These are phyloP conservation scores for Amaranthus hypochondriacus DNA, from an alignment of 148 eudicot genomes.

Conservation along the genomic window DNA sequence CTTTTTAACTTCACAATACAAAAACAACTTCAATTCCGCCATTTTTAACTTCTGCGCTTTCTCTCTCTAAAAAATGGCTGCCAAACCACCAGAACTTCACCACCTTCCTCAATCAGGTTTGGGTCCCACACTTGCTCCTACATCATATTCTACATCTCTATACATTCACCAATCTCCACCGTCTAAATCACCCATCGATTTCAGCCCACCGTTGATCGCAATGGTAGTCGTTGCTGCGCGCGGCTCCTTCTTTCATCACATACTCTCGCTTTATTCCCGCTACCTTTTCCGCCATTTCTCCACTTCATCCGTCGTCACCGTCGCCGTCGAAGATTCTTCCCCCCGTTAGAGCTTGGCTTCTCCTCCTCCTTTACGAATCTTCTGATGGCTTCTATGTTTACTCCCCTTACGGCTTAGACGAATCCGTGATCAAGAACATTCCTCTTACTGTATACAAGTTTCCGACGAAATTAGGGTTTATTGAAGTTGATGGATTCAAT, in stretches of 20 bases:
- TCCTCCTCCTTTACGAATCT: conserved; percentile 37
- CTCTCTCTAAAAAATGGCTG: conserved; percentile 12
- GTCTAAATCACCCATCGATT: conserved; percentile 43
- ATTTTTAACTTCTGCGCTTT: not conserved
- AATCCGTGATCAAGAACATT: conserved; percentile 61
- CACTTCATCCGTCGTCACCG: conserved; percentile 39
- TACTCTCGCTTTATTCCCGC: conserved; percentile 72
- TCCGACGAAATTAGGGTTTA: conserved; percentile 23
- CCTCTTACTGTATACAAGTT: conserved; percentile 59
- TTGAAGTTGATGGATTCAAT: conserved; percentile 19
- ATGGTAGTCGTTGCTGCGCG: conserved; percentile 74
- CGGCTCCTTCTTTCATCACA: conserved; percentile 65
- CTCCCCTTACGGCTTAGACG: conserved; percentile 82
- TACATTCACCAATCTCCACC: conserved; percentile 27
- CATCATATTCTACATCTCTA: not conserved
- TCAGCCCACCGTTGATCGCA: conserved; percentile 82
- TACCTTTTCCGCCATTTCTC: conserved; percentile 42
- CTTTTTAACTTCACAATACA: too few relatives aligned
- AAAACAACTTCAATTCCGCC: not conserved
- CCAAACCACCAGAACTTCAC: conserved; percentile 18
- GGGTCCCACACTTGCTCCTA: conserved; percentile 12
- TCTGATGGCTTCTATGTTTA: conserved; percentile 47
- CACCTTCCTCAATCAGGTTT: not conserved
- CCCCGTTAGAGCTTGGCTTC: conserved; percentile 47
- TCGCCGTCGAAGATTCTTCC: conserved; percentile 31